Evolutionary conservation across 306 rosid genomes (phyloP).

Genomic region (Amphicarpaea edgeworthii): DNA sequence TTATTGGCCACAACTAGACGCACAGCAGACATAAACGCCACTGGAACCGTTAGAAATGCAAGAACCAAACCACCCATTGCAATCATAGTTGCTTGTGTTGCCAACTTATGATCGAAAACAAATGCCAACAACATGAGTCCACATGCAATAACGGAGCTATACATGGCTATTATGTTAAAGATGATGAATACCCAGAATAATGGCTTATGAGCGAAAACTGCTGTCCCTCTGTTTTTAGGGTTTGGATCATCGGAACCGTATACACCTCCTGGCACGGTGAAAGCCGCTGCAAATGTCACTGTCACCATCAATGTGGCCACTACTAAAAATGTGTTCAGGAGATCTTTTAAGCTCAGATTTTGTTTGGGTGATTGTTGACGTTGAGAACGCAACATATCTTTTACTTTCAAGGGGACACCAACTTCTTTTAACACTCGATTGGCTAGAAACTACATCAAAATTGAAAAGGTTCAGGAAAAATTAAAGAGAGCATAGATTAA

Average conservation of each 20-base stretch:
- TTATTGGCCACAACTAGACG: conserved; percentile 14
- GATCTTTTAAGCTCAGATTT: background rate
- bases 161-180: conserved; percentile 18
- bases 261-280: no score
- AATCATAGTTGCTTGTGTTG: background rate
- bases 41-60: background rate
- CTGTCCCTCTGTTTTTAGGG: background rate
- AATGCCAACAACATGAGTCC: background rate
- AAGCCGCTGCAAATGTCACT: no score
- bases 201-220: background rate
- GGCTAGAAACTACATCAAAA: background rate
- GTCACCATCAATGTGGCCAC: no score
- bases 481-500: background rate
- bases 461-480: background rate
- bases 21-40: conserved; percentile 22
- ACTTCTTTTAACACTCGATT: background rate
- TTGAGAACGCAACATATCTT: background rate
- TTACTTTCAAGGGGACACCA: background rate
- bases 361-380: background rate
- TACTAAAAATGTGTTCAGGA: conserved; percentile 16
- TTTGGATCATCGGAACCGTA: no score
- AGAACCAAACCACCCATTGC: background rate
- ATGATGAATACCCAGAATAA: conserved; percentile 8
- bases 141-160: conserved; percentile 5
- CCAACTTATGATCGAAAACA: background rate